Base-by-base conservation (phyloP, 2,329 filamentous ascomycete genomes). In the Colletotrichum lindemuthianum region DNA sequence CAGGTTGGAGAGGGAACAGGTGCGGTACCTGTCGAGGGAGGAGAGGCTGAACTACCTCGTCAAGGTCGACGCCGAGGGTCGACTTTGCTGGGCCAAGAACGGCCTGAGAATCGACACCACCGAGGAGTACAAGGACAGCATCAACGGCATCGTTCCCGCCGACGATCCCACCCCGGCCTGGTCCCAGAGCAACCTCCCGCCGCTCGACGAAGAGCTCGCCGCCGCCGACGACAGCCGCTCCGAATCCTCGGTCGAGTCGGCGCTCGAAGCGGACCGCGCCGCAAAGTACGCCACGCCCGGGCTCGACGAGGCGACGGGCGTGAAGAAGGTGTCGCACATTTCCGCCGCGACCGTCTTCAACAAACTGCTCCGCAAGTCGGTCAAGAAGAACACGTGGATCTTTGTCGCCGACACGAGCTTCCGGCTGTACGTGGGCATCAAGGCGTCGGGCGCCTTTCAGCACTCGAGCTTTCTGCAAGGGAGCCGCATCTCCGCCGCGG, bases 371-470 rank as follows among this genome's bases (percentile, higher is more conserved):
- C 87, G 92, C 65, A 90, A 92, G 68, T 89, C 91, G 0, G 91
- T 93, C 43, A 91, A 89, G 75, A 93, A 93, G 67, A 94, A 95
- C 72, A 96, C 92, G 5, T 97, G 94, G 94, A 96, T 97, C 68
- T 97, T 97, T 71, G 93, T 94, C 8, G 90, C 91, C 32, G 93
- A 97, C 76, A 95, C 92, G 1, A 90, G 87, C 1, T 96, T 94
- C 75, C 88, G 92, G 1, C 82, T 97, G 0, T 97, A 97, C 74
- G 88, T 97, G 39, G 93, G 93, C 51, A 96, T 97, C 80, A 97
- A 97, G 73, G 88, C 92, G 74, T 90, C 89, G 4, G 94, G 94
- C 10, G 88, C 91, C 5, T 97, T 97, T 72, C 94, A 97, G 72
- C 94, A 97, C 76, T 94, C 90, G 11, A 96, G 92, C 0, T 97